Evolutionary conservation across 1,139 yeast species (phyloP).

Genomic region (Taphrina communis): DNA sequence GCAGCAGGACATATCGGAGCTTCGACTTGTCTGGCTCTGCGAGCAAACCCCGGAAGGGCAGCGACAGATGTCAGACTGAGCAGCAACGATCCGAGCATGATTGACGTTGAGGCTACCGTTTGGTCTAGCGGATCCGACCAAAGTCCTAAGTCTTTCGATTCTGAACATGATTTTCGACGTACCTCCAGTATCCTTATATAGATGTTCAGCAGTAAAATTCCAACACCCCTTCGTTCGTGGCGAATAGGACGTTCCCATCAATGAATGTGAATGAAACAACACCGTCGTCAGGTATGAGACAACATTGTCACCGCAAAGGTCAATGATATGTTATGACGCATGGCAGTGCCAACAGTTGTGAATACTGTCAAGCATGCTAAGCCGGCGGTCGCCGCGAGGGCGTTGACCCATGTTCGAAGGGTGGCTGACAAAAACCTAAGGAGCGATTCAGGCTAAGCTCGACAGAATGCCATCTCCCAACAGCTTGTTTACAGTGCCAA

Average conservation of each 20-base stretch:
- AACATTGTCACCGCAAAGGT: slow-evolving; percentile 8
- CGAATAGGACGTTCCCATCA: no score
- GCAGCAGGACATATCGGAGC: slow-evolving; percentile 25
- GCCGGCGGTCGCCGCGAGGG: neutral
- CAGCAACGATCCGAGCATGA: slow-evolving; percentile 4
- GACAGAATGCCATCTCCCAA: no score
- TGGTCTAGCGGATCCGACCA: neutral
- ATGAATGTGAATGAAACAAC: no score
- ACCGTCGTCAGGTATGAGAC: slow-evolving; percentile 1
- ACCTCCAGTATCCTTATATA: neutral
- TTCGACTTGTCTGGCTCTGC: slow-evolving; percentile 7
- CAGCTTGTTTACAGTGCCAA: no score
- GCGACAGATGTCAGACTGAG: neutral
- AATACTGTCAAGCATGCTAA: slow-evolving; percentile 2
- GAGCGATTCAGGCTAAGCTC: no score
- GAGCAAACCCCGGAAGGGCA: slow-evolving; percentile 9
- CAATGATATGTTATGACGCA: neutral
- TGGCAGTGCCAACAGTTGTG: neutral
- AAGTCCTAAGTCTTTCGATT: neutral
- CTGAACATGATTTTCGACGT: neutral
- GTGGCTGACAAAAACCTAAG: neutral
- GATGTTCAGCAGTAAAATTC: no score
- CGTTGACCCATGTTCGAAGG: neutral
- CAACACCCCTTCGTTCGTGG: no score
- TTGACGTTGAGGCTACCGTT: no score